Conservation (phyloP, 345 rosid species). For the Stellera chamaejasme region DNA sequence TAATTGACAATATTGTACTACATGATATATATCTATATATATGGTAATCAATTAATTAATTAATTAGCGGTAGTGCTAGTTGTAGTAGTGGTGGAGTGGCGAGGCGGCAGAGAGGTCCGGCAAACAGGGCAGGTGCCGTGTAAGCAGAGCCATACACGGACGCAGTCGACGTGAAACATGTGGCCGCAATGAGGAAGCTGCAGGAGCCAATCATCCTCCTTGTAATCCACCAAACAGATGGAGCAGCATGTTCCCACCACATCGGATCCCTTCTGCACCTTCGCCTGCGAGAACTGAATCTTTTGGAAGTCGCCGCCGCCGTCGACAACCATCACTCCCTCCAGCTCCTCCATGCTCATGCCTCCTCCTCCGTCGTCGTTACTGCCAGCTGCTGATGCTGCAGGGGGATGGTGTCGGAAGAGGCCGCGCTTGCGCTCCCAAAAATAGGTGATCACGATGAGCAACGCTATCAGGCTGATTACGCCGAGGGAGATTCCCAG, state of each 20-base stretch:
- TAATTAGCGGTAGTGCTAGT: too few species aligned
- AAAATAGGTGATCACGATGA: background rate
- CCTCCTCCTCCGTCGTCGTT: background rate
- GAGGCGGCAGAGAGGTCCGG: slow-evolving; percentile 7
- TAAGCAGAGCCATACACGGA: slow-evolving; percentile 17
- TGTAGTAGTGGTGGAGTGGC: too few species aligned
- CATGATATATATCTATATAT: too few species aligned
- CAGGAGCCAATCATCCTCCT: slow-evolving; percentile 7
- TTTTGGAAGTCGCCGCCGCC: background rate
- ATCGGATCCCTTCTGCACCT: background rate
- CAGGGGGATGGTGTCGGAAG: background rate
- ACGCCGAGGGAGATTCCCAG: background rate
- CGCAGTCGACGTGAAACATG: slow-evolving; percentile 13
- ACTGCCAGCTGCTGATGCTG: background rate
- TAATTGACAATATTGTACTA: too few species aligned
- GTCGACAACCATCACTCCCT: background rate
- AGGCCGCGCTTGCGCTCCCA: background rate
- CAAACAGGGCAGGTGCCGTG: slow-evolving; percentile 18
- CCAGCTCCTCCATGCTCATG: too few species aligned
- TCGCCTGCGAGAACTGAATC: slow-evolving; percentile 5
- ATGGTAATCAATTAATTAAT: too few species aligned
- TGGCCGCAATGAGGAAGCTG: slow-evolving; percentile 14
- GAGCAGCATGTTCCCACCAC: background rate
- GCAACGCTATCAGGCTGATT: background rate
- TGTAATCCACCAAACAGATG: slow-evolving; percentile 14